phyloP scores from a whole-genome alignment of 352 stramenopile species.

The Plasmopara viticola region DNA sequence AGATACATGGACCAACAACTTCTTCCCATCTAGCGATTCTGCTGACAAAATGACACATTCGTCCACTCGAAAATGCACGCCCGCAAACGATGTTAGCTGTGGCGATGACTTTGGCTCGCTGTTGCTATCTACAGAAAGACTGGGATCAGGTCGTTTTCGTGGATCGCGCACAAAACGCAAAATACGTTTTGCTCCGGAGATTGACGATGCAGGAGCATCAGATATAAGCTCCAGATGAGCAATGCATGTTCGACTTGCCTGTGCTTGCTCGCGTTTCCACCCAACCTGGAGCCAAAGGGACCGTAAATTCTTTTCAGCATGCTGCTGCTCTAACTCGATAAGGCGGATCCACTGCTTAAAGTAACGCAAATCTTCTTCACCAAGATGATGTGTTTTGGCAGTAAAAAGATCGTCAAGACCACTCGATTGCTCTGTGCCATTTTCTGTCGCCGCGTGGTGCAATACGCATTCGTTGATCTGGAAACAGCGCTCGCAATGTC shows the following conservation, averaged over 20 bases:
- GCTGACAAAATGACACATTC: constrained; percentile 71
- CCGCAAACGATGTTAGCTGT: constrained; percentile 37
- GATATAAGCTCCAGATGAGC: constrained; percentile 43
- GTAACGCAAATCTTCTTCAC: constrained; percentile 45
- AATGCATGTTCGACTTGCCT: constrained; percentile 51
- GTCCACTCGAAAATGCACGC: constrained; percentile 53
- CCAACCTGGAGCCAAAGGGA: constrained; percentile 62
- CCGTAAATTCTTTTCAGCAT: constrained; percentile 60
- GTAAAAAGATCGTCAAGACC: constrained; percentile 65
- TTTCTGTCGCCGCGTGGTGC: constrained; percentile 72
- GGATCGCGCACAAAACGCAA: constrained; percentile 50
- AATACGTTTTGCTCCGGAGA: constrained; percentile 32
- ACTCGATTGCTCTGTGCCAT: constrained; percentile 57
- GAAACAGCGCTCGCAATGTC: constrained; percentile 78
- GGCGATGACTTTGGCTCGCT: constrained; percentile 1
- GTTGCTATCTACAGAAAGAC: background rate
- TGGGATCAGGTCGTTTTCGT: constrained; percentile 15
- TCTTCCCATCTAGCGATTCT: constrained; percentile 60
- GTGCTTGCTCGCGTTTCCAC: constrained; percentile 43
- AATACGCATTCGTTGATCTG: constrained; percentile 81
- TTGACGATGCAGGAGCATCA: constrained; percentile 28
- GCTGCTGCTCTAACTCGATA: constrained; percentile 69
- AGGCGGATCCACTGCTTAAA: constrained; percentile 71
- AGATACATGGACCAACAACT: constrained; percentile 58
- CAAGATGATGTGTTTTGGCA: constrained; percentile 47